Percentiles rank a stretch among this genome's conserved stretches.
These are phyloP conservation scores for Fusarium xylarioides DNA, from an alignment of 2,329 filamentous ascomycete genomes.

Conservation along the genomic window DNA sequence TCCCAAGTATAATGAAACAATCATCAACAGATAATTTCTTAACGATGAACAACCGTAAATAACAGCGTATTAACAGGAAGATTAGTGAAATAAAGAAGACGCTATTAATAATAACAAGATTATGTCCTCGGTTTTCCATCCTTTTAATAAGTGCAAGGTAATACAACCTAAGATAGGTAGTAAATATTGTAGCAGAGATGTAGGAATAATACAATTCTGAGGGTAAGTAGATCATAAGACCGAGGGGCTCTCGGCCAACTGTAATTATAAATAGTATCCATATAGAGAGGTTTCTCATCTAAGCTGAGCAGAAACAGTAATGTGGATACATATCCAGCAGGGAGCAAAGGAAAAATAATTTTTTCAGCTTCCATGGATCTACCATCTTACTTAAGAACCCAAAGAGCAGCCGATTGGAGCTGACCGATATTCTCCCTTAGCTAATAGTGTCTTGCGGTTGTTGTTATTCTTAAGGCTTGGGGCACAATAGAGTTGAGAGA, in stretches of 20 bases:
- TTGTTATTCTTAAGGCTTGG: rapidly evolving
- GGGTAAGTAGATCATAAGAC: too few relatives aligned
- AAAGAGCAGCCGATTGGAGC: not conserved
- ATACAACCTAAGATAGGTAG: rapidly evolving
- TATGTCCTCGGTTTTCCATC: not conserved
- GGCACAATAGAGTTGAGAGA: not conserved
- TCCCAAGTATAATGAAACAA: not conserved
- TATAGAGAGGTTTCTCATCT: not conserved
- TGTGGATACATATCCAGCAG: not conserved
- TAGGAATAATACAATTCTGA: too few relatives aligned
- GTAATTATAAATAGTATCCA: not conserved
- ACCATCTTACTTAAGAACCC: not conserved
- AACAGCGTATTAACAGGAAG: not conserved
- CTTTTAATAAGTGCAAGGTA: rapidly evolving
- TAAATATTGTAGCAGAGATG: not conserved
- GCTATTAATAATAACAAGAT: rapidly evolving
- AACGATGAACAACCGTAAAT: rapidly evolving
- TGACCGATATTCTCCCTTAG: not conserved
- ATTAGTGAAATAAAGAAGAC: not conserved
- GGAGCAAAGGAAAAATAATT: not conserved
- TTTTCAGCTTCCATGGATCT: not conserved
- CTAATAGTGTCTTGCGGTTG: not conserved
- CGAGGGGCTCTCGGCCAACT: rapidly evolving
- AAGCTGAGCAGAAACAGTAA: not conserved
- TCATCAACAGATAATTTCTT: not conserved